These are phyloP conservation scores for Schizosaccharomyces pombe DNA, from an alignment of 805 yeast genomes.

Conservation along the genomic window ASM294v3 CU329670.1:1464501-1465000, in stretches of 20 bases:
- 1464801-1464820: slow-evolving; percentile 32
- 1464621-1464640: slow-evolving; percentile 28
- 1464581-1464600: slow-evolving; percentile 20
- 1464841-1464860: slow-evolving; percentile 27
- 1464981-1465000: background rate
- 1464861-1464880: slow-evolving; percentile 39
- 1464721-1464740: slow-evolving; percentile 22
- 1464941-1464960: slow-evolving; percentile 8
- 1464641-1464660: slow-evolving; percentile 23
- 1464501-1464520: slow-evolving; percentile 14
- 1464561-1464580: slow-evolving; percentile 12
- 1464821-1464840: slow-evolving; percentile 32
- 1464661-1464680: slow-evolving; percentile 25
- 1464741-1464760: slow-evolving; percentile 31
- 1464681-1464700: slow-evolving; percentile 23
- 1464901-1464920: slow-evolving; percentile 14
- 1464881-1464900: slow-evolving; percentile 18
- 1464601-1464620: slow-evolving; percentile 10
- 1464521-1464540: slow-evolving; percentile 13
- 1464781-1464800: slow-evolving; percentile 62
- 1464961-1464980: background rate
- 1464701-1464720: slow-evolving; percentile 27
- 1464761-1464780: slow-evolving; percentile 48
- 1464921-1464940: slow-evolving; percentile 6
- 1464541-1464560: slow-evolving; percentile 7